Evolutionary conservation across 1,139 yeast genomes (phyloP).

Genomic region (Yamadazyma taylorii): DNA sequence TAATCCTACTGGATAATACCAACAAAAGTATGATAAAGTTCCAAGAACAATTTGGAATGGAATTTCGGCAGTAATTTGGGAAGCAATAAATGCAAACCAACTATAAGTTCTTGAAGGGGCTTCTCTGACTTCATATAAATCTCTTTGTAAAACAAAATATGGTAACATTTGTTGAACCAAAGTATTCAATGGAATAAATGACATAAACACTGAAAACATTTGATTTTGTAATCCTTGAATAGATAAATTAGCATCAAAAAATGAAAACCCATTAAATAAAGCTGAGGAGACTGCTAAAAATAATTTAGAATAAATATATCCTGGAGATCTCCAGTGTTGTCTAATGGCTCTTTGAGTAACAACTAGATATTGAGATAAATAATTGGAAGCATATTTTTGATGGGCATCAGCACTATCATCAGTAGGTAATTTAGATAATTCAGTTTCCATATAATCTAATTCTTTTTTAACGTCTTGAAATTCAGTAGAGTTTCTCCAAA

Average conservation of each 20-base stretch:
- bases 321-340: slow-evolving; percentile 47
- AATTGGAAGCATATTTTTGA: slow-evolving; percentile 26
- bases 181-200: slow-evolving; percentile 59
- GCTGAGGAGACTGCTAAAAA: slow-evolving; percentile 40
- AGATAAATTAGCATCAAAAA: slow-evolving; percentile 62
- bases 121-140: slow-evolving; percentile 86
- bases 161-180: slow-evolving; percentile 76
- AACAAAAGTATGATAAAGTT: slow-evolving; percentile 36
- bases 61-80: slow-evolving; percentile 38
- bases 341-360: slow-evolving; percentile 29
- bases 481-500: slow-evolving; percentile 33
- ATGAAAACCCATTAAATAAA: slow-evolving; percentile 48
- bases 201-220: slow-evolving; percentile 71
- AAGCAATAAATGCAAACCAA: slow-evolving; percentile 47
- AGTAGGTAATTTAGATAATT: slow-evolving; percentile 27
- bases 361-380: slow-evolving; percentile 24
- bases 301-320: slow-evolving; percentile 41
- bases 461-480: slow-evolving; percentile 23
- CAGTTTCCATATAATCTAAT: slow-evolving; percentile 28
- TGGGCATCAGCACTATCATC: slow-evolving; percentile 23
- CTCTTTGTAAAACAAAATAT: slow-evolving; percentile 67
- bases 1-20: slow-evolving; percentile 45
- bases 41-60: slow-evolving; percentile 36
- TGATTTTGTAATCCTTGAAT: slow-evolving; percentile 62
- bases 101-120: slow-evolving; percentile 64